phyloP scores from a whole-genome alignment of 768 basidiomycete genomes.

The Erythrobasidium yunnanense region DNA sequence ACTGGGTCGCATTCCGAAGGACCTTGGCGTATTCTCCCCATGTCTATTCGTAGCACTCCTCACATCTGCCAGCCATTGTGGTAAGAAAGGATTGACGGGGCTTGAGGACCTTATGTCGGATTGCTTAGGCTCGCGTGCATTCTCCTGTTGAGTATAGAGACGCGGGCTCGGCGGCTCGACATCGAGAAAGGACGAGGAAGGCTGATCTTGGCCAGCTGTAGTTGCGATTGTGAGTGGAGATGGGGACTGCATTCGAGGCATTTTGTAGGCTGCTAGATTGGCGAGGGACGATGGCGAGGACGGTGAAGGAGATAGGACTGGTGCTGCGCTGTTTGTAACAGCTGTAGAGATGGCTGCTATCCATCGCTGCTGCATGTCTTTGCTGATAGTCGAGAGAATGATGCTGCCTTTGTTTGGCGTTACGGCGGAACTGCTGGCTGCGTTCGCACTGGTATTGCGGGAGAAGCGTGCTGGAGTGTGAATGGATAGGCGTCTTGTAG shows the following conservation, averaged over 20 bases:
- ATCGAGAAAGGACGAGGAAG: slow-evolving; percentile 4
- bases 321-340: not conserved
- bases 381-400: slow-evolving; percentile 5
- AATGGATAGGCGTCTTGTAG: too few species aligned
- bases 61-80: slow-evolving; percentile 14
- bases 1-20: too few species aligned
- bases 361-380: slow-evolving; percentile 7
- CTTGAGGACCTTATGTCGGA: not conserved
- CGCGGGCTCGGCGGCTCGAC: not conserved
- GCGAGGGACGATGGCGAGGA: not conserved
- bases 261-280: not conserved
- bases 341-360: not conserved
- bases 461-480: not conserved
- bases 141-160: not conserved
- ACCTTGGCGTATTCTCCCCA: too few species aligned
- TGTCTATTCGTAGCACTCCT: too few species aligned
- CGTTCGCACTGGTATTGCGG: not conserved
- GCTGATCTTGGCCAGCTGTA: not conserved
- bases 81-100: slow-evolving; percentile 1
- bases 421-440: not conserved
- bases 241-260: not conserved
- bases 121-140: not conserved
- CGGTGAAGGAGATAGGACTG: not conserved
- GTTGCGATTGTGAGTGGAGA: not conserved
- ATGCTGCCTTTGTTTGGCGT: not conserved